These are phyloP conservation scores for Ustilago trichophora DNA, from an alignment of 1,284 basidiomycete species.

Conservation along the genomic window DNA sequence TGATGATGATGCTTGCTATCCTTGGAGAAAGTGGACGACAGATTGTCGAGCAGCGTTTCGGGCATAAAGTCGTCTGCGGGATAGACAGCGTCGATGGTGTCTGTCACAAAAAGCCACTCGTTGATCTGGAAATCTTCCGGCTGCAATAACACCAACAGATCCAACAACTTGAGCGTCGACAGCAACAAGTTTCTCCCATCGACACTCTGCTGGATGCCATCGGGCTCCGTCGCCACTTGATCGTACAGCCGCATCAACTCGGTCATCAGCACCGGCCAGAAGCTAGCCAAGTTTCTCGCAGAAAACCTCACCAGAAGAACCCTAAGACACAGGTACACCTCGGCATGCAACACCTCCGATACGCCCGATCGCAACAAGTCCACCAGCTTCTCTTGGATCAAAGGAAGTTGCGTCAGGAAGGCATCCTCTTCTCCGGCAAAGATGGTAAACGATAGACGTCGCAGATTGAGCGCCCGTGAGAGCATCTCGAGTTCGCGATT, in stretches of 20 bases:
- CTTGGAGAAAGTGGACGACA: conserved; percentile 76
- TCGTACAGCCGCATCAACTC: conserved; percentile 79
- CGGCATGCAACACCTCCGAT: conserved; percentile 85
- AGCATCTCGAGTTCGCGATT: conserved; percentile 94
- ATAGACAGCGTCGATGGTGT: conserved; percentile 94
- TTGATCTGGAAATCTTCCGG: conserved; percentile 98
- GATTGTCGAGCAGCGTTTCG: conserved; percentile 86
- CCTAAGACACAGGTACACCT: conserved; percentile 86
- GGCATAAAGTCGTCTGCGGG: conserved; percentile 83
- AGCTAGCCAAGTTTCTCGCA: conserved; percentile 87
- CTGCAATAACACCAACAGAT: conserved; percentile 87
- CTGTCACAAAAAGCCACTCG: conserved; percentile 98
- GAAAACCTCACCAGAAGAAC: conserved; percentile 91
- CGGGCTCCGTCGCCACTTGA: conserved; percentile 68
- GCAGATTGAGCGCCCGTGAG: conserved; percentile 84
- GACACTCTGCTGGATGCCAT: conserved; percentile 73
- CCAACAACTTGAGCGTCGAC: conserved; percentile 90
- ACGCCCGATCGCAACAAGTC: conserved; percentile 83
- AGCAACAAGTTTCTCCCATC: conserved; percentile 84
- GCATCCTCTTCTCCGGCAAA: conserved; percentile 87
- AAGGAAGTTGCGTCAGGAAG: conserved; percentile 86
- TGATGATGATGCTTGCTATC: background rate
- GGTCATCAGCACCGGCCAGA: conserved; percentile 95
- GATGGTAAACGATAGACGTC: conserved; percentile 85
- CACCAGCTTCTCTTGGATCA: conserved; percentile 94